These are phyloP conservation scores for Nakazawaea populi DNA, from an alignment of 805 yeast species.

Conservation along the genomic window DNA sequence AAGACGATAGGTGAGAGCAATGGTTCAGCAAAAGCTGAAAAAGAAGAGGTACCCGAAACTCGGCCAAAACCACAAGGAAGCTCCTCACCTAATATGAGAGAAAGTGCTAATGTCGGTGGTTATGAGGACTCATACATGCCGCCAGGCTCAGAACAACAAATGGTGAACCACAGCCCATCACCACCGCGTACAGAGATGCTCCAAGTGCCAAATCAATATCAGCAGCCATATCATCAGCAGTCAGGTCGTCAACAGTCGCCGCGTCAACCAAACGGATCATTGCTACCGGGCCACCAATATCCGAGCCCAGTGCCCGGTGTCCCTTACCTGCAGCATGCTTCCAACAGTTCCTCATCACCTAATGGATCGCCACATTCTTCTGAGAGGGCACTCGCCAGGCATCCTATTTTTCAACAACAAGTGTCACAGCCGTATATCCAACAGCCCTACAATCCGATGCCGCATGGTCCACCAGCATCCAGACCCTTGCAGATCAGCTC, in stretches of 20 bases:
- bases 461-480: neutral
- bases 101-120: neutral
- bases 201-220: no score
- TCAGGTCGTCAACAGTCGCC: neutral
- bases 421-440: neutral
- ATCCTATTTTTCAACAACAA: neutral
- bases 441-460: neutral
- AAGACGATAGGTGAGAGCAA: neutral
- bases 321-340: neutral
- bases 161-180: neutral
- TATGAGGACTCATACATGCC: neutral
- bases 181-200: no score
- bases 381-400: no score
- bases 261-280: neutral
- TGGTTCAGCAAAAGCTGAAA: neutral
- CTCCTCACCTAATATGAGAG: neutral
- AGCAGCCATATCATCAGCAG: no score
- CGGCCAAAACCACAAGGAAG: neutral
- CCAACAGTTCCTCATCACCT: neutral
- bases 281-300: neutral
- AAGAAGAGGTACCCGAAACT: neutral
- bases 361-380: neutral
- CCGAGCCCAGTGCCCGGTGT: no score
- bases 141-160: neutral
- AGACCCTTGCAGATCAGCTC: neutral